Evolutionary conservation across 1,284 basidiomycete genomes (phyloP).

Genomic region (Heterobasidion parviporum): DNA sequence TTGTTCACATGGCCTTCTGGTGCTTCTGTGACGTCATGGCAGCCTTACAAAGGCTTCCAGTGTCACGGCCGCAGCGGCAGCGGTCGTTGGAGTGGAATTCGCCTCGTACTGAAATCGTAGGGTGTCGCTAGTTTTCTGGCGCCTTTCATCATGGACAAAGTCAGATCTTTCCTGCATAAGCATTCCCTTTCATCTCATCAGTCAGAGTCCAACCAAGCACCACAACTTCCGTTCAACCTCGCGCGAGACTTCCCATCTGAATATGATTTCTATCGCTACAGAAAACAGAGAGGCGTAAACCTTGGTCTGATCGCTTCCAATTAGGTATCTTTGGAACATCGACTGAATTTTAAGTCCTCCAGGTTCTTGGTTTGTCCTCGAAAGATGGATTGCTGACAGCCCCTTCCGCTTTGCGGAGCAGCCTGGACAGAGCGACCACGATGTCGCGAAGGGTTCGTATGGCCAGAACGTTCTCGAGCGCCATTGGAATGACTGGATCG

Average conservation of each 20-base stretch:
- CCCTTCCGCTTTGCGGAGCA: slow-evolving; percentile 46
- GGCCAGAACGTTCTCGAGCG: slow-evolving; percentile 60
- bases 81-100: no score
- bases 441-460: slow-evolving; percentile 57
- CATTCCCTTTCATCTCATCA: background rate
- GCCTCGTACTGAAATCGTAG: no score
- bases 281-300: slow-evolving; percentile 79
- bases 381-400: slow-evolving; percentile 60
- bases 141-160: background rate
- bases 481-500: slow-evolving; percentile 82
- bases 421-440: slow-evolving; percentile 67
- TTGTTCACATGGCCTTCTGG: no score
- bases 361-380: slow-evolving; percentile 76
- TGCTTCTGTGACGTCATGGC: no score
- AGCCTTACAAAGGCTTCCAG: no score
- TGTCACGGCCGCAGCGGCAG: no score
- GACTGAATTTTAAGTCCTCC: slow-evolving; percentile 1
- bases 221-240: background rate
- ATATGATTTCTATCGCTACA: slow-evolving; percentile 48
- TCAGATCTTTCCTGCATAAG: slow-evolving; percentile 2
- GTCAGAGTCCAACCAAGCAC: background rate
- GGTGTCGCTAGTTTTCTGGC: background rate
- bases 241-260: slow-evolving; percentile 14
- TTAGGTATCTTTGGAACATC: background rate
- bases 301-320: slow-evolving; percentile 44